These are phyloP conservation scores for Mycena maculata DNA, from an alignment of 768 basidiomycete genomes.

Conservation along the genomic window DNA sequence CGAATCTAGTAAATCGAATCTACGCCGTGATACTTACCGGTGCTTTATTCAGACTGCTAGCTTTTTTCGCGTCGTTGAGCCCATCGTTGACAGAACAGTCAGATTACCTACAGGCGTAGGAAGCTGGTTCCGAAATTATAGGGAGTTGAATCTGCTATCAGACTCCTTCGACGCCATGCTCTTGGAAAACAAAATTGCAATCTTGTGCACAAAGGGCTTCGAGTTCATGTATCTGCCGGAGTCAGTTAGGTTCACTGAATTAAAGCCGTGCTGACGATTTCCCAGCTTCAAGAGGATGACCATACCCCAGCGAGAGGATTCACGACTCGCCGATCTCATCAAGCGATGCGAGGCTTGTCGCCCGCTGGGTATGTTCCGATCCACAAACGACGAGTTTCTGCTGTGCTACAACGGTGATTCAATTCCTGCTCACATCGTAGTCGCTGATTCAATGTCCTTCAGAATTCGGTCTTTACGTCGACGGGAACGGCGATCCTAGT, in stretches of 20 bases:
- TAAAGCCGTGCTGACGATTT: background rate
- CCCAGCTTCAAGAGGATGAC: slow-evolving; percentile 89
- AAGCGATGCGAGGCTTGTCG: slow-evolving; percentile 89
- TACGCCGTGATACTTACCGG: slow-evolving; percentile 3
- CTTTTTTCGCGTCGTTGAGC: slow-evolving; percentile 97
- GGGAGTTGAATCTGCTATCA: slow-evolving; percentile 93
- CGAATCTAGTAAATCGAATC: slow-evolving; percentile 18
- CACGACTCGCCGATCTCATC: slow-evolving; percentile 73
- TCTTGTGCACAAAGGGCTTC: slow-evolving; percentile 93
- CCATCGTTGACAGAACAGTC: slow-evolving; percentile 85
- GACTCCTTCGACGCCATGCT: slow-evolving; percentile 93
- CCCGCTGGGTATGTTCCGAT: slow-evolving; percentile 95
- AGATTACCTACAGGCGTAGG: slow-evolving; percentile 78
- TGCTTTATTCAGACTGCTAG: slow-evolving; percentile 71
- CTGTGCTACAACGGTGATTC: slow-evolving; percentile 91
- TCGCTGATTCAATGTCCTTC: slow-evolving; percentile 17
- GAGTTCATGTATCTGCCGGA: slow-evolving; percentile 97
- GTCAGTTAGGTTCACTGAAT: slow-evolving; percentile 63
- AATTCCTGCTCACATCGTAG: background rate
- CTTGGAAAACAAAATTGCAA: slow-evolving; percentile 92
- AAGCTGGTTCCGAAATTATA: slow-evolving; percentile 93
- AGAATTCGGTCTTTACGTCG: slow-evolving; percentile 95
- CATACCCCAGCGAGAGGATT: slow-evolving; percentile 84
- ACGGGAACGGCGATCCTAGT: slow-evolving; percentile 90
- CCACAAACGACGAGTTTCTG: slow-evolving; percentile 91